Evolutionary conservation across 2,329 filamentous ascomycete species (phyloP), one percentile per base, ranked within the genome.

Genomic region (Byssothecium circinans): DNA sequence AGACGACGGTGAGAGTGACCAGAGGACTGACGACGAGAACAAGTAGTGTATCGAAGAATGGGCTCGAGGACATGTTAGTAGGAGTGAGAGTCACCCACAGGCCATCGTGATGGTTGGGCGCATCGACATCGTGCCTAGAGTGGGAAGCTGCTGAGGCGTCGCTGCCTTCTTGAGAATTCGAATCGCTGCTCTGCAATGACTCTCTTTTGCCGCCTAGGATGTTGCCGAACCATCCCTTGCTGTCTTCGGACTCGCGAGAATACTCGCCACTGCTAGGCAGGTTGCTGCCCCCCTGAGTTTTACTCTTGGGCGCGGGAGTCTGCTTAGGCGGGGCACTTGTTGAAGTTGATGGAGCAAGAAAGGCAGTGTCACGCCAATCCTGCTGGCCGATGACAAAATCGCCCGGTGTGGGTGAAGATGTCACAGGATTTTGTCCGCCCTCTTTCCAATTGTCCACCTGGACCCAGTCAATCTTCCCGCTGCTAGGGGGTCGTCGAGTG

Each of bases 51-150:
- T 99, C 94, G 59, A 97, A 91, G 75, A 99, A 96, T 0, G 94
- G 91, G 59, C 87, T 95, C 4, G 88, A 87, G 54, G 90, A 92
- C 74, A 86, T 84, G 70, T 84, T 92, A 0, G 91, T 91, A 1
- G 91, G 94, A 1, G 90, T 94, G 45, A 99, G 83, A 7, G 94
- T 96, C n/a, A 99, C 90, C 91, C 91, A 97, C 4, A 99, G 81
- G 2, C 91, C 92, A 60, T 94, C 85, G 54, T 85, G 85, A 11
- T 78, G 75, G 30, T 64, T 52, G 18, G 57, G 45, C 33, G 54
- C 19, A 19, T 54, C 59, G 10, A 50, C 48, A 23, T 58, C 46
- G 27, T 56, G 53, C 8, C 62, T 46, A 12, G 56, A 53, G 39
- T 57, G 46, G 15, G 52, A 41, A 40, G 57, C 47, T n/a, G 53